Conservation (phyloP, 2,329 filamentous ascomycete species). For the Cordyceps cateniannulata region DNA sequence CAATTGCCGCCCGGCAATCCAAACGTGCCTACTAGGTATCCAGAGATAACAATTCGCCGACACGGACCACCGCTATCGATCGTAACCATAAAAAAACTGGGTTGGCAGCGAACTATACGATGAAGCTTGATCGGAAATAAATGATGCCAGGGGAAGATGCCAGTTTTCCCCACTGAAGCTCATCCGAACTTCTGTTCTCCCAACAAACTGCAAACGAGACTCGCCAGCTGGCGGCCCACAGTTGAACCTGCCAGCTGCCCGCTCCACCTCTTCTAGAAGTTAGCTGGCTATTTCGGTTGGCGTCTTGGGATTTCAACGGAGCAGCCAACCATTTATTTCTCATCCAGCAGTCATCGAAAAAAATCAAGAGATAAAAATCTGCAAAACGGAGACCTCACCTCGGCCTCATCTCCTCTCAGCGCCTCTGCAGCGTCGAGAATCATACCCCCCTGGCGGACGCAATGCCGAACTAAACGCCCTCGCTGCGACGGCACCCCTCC, state of each 20-base stretch:
- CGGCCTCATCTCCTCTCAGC: not conserved
- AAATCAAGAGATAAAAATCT: not conserved
- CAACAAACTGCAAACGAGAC: not conserved
- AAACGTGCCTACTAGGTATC: not conserved
- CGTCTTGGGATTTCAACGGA: not conserved
- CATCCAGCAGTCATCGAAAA: not conserved
- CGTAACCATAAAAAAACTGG: not conserved
- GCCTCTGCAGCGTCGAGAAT: not conserved
- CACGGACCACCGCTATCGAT: not conserved
- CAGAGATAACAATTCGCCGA: not conserved
- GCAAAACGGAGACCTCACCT: not conserved
- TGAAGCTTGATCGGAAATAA: not conserved
- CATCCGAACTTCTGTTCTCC: not conserved
- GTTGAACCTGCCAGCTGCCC: not conserved
- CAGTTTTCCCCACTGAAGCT: not conserved
- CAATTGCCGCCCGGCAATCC: not conserved
- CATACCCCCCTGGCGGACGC: not conserved
- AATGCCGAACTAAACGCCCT: not conserved
- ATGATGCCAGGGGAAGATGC: not conserved
- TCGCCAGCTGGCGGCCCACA: not conserved
- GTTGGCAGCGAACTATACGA: not conserved
- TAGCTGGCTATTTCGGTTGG: too few relatives aligned
- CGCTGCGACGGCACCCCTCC: not conserved
- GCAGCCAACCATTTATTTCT: not conserved
- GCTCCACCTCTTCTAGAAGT: slow-evolving; percentile 4